phyloP scores from a whole-genome alignment of 257 asterid species.

The Solanum arcanum region DNA sequence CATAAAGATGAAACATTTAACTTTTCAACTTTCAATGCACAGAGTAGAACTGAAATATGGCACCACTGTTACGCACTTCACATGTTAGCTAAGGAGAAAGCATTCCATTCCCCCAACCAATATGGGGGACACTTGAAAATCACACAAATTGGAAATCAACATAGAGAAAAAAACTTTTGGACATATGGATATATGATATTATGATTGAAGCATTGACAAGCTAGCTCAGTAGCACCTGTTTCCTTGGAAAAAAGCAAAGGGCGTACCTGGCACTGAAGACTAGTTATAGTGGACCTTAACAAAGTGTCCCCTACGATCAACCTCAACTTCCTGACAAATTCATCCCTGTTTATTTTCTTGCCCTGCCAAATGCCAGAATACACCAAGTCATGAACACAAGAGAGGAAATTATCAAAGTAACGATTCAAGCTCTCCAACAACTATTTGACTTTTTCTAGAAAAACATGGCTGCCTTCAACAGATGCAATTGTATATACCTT shows the following conservation, averaged over 20 bases:
- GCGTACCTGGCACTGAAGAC: conserved; percentile 54
- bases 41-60: background rate
- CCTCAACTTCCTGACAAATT: conserved; percentile 58
- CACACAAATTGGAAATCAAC: background rate
- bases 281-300: conserved; percentile 48
- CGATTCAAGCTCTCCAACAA: background rate
- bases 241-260: background rate
- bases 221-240: background rate
- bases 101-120: too few species aligned
- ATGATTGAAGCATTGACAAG: background rate
- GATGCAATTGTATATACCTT: conserved; percentile 28
- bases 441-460: background rate
- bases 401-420: background rate
- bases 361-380: conserved; percentile 16
- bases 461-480: background rate
- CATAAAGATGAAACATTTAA: background rate
- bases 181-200: background rate
- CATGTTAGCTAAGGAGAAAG: background rate
- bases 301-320: conserved; percentile 59
- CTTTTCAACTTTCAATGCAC: background rate
- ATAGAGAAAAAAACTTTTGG: background rate
- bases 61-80: background rate
- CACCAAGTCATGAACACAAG: background rate
- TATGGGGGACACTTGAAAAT: too few species aligned
- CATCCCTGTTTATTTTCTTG: conserved; percentile 56